Base-by-base conservation (phyloP, 1,284 basidiomycete species). In the Polyporus tsugae region DNA sequence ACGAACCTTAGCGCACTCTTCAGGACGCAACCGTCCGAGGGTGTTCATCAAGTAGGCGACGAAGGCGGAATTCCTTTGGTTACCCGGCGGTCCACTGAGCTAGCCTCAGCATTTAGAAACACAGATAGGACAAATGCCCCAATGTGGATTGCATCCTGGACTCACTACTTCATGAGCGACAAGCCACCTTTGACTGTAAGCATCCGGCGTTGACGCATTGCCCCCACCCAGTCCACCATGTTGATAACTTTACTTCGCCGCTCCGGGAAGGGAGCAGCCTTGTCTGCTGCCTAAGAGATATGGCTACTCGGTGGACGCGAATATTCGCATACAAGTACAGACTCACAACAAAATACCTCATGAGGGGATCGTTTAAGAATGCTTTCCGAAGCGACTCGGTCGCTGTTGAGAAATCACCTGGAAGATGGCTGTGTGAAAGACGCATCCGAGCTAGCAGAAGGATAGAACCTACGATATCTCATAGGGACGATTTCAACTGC, bases 121-220 rank as follows among this genome's bases (percentile, higher is more conserved):
- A 7, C 22, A 4, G 9, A 39, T 25, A 41, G 35, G 36, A 39
- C 4, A n/a, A 9, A 22, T 39, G n/a, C 35, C 53, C 17, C 22
- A 22, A 25, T 6, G 5, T 58, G 15, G 11, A 15, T 29, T 11
- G 10, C 25, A 25, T 52, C 7, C 9, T 29, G 22, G 46, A 57
- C 70, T 35, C 17, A 72, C 71, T 72, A 72, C 42, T 62, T 66
- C 64, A 72, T 46, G 9, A 62, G 13, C 2, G 71, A 68, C 15
- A 25, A 41, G 35, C 68, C 71, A 0, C 25, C 38, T 36, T 64
- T 44, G 4, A 72, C 38, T 4, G 66, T 60, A 10, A 72, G 38
- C 62, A 66, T 61, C 5, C 64, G 63, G 4, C 58, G 5, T 41
- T 70, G 64, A 35, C 55, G 62, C n/a, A 70, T 66, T 1, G 60